Conservation (phyloP, 306 rosid genomes). For the Vicia sativa region DNA sequence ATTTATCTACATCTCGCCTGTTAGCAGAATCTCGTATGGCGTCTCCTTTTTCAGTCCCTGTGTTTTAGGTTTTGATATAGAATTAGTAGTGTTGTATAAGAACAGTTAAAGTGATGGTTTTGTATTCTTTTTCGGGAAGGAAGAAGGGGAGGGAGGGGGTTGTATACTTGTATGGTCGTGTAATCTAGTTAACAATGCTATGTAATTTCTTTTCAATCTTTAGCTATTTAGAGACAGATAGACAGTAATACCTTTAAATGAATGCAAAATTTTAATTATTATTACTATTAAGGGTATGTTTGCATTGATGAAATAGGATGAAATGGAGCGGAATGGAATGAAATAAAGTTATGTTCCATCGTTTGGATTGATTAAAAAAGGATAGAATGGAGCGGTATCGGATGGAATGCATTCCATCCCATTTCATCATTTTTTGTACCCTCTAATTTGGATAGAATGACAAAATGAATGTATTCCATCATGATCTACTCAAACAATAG, state of each 20-base stretch:
- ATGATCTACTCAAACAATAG: no score
- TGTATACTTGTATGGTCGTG: constrained; percentile 22
- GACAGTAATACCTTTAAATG: constrained; percentile 13
- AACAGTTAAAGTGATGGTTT: constrained; percentile 16
- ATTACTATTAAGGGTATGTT: no score
- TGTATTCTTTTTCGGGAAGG: constrained; percentile 13
- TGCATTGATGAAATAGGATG: no score
- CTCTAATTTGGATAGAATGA: no score
- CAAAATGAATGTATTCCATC: no score
- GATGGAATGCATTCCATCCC: no score
- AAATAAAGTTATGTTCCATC: no score
- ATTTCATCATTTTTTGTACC: no score
- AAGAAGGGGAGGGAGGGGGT: neutral
- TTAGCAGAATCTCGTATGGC: constrained; percentile 28
- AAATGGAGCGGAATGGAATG: no score
- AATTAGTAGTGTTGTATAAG: constrained; percentile 27
- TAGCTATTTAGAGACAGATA: constrained; percentile 23
- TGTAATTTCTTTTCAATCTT: constrained; percentile 31
- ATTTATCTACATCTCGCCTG: constrained; percentile 33
- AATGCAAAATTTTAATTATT: constrained; percentile 31
- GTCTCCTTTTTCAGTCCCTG: constrained; percentile 24
- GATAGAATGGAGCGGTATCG: no score
- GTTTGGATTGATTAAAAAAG: no score
- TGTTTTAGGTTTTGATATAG: constrained; percentile 19
- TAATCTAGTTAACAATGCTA: constrained; percentile 28